phyloP scores from a whole-genome alignment of 306 rosid genomes.

The Mimosa pudica region DNA sequence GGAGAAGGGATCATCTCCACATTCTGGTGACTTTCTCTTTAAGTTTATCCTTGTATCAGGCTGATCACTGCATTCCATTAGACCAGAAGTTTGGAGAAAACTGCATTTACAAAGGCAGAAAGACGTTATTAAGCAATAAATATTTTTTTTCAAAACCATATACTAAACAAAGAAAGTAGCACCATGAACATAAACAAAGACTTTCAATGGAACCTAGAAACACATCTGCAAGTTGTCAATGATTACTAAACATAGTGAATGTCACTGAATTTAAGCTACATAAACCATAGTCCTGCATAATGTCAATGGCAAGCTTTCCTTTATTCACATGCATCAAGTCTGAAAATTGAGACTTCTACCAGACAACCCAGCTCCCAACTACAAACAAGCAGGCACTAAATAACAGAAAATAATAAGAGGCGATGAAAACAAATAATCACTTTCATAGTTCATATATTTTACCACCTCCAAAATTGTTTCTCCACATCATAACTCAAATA shows the following conservation, averaged over 20 bases:
- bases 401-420: background rate
- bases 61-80: constrained; percentile 51
- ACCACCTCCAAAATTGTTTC: background rate
- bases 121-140: constrained; percentile 27
- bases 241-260: background rate
- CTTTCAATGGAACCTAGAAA: constrained; percentile 18
- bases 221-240: background rate
- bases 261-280: constrained; percentile 3
- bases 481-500: background rate
- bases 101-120: constrained; percentile 40
- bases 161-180: background rate
- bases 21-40: constrained; percentile 66
- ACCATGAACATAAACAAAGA: constrained; percentile 8
- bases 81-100: constrained; percentile 15
- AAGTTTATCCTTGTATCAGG: constrained; percentile 35
- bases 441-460: background rate
- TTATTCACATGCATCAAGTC: constrained; percentile 3
- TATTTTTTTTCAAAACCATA: constrained; percentile 17
- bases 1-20: constrained; percentile 30
- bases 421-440: background rate
- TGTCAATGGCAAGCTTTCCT: background rate
- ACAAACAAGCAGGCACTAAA: background rate
- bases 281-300: constrained; percentile 8
- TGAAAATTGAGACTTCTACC: background rate
- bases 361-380: background rate